These are phyloP conservation scores for Aspergillus amoenus DNA, from an alignment of 2,329 filamentous ascomycete species.

Conservation along the genomic window DNA sequence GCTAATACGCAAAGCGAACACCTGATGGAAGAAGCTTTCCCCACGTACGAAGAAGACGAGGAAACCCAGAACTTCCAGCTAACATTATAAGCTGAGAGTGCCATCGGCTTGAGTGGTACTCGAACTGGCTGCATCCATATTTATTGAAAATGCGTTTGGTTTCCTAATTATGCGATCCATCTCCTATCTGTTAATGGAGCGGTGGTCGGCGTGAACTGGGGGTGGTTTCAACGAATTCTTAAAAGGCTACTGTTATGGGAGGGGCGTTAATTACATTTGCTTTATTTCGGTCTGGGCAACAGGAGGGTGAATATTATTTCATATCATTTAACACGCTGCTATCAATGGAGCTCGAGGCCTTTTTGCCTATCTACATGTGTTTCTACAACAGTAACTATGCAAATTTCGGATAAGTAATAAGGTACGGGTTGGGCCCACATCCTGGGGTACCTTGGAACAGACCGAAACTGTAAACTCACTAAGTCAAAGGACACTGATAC, in stretches of 20 bases:
- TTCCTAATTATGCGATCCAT: conserved; percentile 1
- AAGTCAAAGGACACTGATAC: neutral
- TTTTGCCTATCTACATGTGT: neutral
- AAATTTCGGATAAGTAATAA: neutral
- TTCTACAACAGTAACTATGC: too few species aligned
- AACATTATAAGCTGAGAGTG: conserved; percentile 27
- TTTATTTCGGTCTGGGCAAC: conserved; percentile 4
- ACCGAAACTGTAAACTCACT: too few species aligned
- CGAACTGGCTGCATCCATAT: neutral
- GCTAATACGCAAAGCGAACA: conserved; percentile 46
- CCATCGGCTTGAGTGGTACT: neutral
- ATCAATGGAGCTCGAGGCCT: conserved; percentile 5
- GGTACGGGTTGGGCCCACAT: neutral
- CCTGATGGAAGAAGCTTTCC: conserved; percentile 32
- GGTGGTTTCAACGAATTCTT: conserved; percentile 1
- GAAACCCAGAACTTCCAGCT: conserved; percentile 42
- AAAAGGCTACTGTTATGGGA: conserved; percentile 4
- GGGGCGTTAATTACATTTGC: conserved; percentile 10
- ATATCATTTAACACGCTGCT: conserved; percentile 4
- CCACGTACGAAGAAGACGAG: conserved; percentile 39
- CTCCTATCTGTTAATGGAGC: too few species aligned
- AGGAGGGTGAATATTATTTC: conserved; percentile 5
- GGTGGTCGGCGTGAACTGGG: neutral
- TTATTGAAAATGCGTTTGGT: neutral
- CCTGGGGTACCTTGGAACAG: neutral